Conservation (phyloP, 345 rosid genomes). For the Syzygium aromaticum region DNA sequence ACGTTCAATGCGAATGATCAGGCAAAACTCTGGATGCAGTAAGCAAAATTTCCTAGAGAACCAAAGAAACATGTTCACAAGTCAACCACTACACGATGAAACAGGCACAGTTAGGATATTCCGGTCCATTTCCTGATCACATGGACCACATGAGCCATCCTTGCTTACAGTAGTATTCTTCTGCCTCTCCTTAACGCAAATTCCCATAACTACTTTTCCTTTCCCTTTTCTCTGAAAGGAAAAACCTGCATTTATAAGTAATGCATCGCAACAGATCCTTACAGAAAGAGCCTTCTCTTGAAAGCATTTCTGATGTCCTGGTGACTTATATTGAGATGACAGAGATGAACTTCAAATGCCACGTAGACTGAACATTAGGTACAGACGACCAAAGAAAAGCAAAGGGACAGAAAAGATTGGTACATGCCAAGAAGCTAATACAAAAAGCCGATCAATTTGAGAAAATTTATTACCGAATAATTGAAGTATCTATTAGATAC, state of each 20-base stretch:
- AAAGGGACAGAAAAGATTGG: neutral
- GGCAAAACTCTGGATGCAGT: neutral
- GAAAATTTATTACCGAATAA: neutral
- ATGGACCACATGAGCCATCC: neutral
- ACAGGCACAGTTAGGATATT: neutral
- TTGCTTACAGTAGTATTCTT: neutral
- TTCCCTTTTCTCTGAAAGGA: neutral
- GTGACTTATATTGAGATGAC: neutral
- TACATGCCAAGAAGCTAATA: neutral
- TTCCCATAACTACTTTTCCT: neutral
- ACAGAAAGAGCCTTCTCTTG: neutral
- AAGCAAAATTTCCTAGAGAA: neutral
- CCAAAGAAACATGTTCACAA: neutral
- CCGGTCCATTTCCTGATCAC: neutral
- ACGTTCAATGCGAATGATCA: neutral
- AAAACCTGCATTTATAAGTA: neutral
- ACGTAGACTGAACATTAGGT: neutral
- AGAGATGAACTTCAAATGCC: neutral
- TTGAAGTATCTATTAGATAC: neutral
- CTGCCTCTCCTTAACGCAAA: neutral
- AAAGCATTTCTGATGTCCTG: neutral
- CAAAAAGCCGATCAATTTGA: neutral
- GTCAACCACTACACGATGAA: neutral
- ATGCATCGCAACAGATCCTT: neutral
- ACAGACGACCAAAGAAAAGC: neutral